A percentile compares a stretch with the other conserved stretches of the same genome.
These are phyloP conservation scores for Lunularia cruciata DNA, from an alignment of 225 moss, liverwort and hornwort genomes.

Conservation along the genomic window DNA sequence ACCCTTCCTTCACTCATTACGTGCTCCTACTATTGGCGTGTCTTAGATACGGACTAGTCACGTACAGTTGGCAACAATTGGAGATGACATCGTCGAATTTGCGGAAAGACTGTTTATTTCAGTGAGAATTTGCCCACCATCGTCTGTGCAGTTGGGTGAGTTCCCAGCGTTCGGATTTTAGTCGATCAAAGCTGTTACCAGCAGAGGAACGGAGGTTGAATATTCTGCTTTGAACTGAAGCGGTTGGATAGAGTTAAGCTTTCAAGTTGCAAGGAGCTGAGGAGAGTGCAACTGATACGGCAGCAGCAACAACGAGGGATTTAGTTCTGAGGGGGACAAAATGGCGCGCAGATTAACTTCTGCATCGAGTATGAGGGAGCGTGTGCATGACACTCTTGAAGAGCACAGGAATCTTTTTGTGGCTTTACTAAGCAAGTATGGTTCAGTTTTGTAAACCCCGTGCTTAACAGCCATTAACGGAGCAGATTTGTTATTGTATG, in stretches of 20 bases:
- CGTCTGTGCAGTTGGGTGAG: neutral
- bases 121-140: too few species aligned
- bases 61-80: too few species aligned
- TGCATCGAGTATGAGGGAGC: constrained; percentile 56
- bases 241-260: neutral
- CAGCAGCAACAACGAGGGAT: neutral
- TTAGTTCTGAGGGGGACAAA: neutral
- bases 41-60: too few species aligned
- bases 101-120: too few species aligned
- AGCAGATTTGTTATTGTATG: too few species aligned
- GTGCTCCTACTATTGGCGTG: too few species aligned
- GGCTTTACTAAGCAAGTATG: constrained; percentile 60
- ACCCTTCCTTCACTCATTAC: too few species aligned
- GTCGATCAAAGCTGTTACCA: too few species aligned
- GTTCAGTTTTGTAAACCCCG: too few species aligned
- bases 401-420: constrained; percentile 61
- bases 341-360: constrained; percentile 6
- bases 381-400: constrained; percentile 39
- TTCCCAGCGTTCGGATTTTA: too few species aligned
- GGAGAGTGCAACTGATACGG: neutral
- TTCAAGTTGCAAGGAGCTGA: neutral
- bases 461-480: too few species aligned
- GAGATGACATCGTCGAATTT: neutral
- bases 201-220: too few species aligned
- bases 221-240: neutral